Conservation (phyloP, 2,329 filamentous ascomycete species). For the Ophiostoma triangulosporum region DNA sequence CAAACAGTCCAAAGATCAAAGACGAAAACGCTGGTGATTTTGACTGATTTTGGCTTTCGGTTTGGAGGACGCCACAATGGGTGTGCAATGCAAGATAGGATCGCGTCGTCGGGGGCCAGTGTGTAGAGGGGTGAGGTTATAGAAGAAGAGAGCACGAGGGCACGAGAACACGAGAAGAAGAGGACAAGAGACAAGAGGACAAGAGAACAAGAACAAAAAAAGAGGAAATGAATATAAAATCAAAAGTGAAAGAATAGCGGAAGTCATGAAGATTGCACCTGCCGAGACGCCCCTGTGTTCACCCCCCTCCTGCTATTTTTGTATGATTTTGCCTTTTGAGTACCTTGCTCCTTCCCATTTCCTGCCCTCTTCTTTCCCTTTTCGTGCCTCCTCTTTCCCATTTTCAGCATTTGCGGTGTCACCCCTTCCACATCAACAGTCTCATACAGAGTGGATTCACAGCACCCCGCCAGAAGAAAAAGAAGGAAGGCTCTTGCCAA, state of each 20-base stretch:
- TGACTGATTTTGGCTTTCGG: neutral
- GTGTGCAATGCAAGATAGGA: neutral
- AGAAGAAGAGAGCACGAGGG: neutral
- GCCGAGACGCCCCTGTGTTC: neutral
- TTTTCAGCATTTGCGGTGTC: neutral
- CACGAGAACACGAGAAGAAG: neutral
- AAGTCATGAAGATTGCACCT: neutral
- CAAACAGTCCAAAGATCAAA: no score
- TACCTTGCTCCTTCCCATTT: neutral
- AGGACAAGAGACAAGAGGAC: neutral
- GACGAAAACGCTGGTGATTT: neutral
- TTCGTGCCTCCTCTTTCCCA: neutral
- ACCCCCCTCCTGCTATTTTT: neutral
- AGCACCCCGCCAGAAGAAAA: neutral
- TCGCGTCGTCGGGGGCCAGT: neutral
- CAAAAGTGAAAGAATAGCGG: neutral
- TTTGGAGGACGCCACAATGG: neutral
- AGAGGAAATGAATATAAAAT: neutral
- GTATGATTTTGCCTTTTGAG: no score
- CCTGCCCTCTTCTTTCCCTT: neutral
- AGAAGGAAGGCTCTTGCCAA: conserved; percentile 3
- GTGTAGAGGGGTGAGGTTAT: neutral
- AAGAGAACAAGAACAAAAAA: neutral
- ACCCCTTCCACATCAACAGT: neutral
- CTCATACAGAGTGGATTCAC: neutral